A percentile compares a stretch with the other conserved stretches of the same genome.
phyloP scores from a whole-genome alignment of 164 flowering plant species.

The Macadamia tetraphylla region DNA sequence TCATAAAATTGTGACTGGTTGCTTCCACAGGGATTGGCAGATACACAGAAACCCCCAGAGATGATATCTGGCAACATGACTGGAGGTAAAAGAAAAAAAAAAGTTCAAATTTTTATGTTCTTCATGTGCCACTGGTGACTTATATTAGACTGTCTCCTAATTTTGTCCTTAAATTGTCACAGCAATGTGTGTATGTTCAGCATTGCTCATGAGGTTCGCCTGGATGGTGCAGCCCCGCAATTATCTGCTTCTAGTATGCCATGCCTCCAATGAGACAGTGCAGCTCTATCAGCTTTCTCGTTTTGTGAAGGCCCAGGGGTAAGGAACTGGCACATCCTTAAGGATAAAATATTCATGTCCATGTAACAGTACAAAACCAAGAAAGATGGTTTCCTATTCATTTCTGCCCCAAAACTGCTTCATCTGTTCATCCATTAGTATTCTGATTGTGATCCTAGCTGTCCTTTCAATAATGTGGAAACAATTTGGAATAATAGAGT shows the following conservation, averaged over 20 bases:
- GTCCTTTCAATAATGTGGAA: background rate
- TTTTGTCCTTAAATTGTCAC: constrained; percentile 22
- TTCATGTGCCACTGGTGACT: background rate
- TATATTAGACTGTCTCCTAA: background rate
- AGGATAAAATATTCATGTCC: constrained; percentile 8
- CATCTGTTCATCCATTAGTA: background rate
- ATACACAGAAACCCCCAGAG: constrained; percentile 88
- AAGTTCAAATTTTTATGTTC: background rate
- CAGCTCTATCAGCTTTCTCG: constrained; percentile 91
- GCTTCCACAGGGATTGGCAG: constrained; percentile 66
- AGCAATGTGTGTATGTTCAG: constrained; percentile 92
- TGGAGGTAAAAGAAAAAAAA: constrained; percentile 60
- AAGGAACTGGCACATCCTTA: too few relatives aligned
- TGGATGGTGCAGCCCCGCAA: constrained; percentile 99
- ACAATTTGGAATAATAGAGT: too few relatives aligned
- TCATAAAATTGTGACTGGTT: background rate
- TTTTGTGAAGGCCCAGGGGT: constrained; percentile 88
- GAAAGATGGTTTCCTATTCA: too few relatives aligned
- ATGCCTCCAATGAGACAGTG: constrained; percentile 90
- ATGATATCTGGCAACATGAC: constrained; percentile 97
- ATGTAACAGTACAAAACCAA: too few relatives aligned
- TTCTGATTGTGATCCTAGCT: background rate
- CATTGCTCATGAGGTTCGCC: constrained; percentile 91
- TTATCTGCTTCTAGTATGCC: constrained; percentile 78
- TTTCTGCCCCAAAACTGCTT: too few relatives aligned